These are phyloP conservation scores for Citrus sinensis DNA, from an alignment of 345 rosid species.

Conservation along the genomic window DNA sequence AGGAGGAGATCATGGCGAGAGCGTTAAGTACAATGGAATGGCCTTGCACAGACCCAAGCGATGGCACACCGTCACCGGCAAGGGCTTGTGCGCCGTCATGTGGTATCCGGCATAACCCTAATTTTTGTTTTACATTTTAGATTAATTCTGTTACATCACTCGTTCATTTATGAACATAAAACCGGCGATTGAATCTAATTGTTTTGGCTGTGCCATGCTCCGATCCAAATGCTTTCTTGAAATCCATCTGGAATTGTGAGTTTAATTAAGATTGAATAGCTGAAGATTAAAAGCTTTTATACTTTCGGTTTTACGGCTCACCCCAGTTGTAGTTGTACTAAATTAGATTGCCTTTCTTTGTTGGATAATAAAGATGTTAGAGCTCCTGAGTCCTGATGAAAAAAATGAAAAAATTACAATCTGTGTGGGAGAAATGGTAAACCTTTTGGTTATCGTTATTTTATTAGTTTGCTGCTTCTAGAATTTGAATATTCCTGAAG, in stretches of 20 bases:
- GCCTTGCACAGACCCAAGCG: slow-evolving; percentile 74
- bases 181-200: background rate
- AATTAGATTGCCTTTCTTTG: background rate
- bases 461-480: background rate
- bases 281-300: background rate
- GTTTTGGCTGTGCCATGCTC: background rate
- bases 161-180: background rate
- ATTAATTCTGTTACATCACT: background rate
- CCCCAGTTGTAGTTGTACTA: background rate
- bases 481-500: background rate
- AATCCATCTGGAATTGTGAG: background rate
- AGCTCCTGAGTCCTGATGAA: background rate
- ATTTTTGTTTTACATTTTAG: background rate
- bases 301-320: background rate
- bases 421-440: background rate
- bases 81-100: slow-evolving; percentile 88
- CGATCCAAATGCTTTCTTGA: background rate
- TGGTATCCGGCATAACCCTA: slow-evolving; percentile 38
- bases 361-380: background rate
- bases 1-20: slow-evolving; percentile 73
- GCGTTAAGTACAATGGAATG: slow-evolving; percentile 66
- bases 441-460: background rate
- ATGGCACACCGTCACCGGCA: slow-evolving; percentile 85
- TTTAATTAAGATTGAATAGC: background rate
- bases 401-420: background rate